Conservation (phyloP, 2,329 filamentous ascomycete species). For the Penicillium corylophilum region DNA sequence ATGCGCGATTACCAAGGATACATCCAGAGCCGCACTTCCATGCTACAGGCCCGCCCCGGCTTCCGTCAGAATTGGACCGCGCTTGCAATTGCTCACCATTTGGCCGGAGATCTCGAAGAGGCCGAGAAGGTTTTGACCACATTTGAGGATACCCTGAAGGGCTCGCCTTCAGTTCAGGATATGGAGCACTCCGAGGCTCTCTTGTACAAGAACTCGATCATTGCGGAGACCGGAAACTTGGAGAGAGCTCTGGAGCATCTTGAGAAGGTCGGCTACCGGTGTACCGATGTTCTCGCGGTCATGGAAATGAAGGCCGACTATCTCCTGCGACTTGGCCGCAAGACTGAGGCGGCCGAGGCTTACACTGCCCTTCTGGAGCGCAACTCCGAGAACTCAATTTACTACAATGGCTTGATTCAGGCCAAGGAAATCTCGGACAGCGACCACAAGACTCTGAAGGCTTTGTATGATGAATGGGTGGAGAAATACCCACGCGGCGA, state of each 20-base stretch:
- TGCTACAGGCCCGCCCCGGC: constrained; percentile 80
- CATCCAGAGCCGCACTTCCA: constrained; percentile 80
- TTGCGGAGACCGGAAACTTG: constrained; percentile 82
- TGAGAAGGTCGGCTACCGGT: constrained; percentile 71
- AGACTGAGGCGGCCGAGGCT: constrained; percentile 75
- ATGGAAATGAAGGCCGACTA: constrained; percentile 86
- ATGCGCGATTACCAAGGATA: constrained; percentile 96
- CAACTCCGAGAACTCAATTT: constrained; percentile 82
- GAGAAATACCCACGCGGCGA: constrained; percentile 80
- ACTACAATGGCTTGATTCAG: constrained; percentile 76
- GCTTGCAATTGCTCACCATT: constrained; percentile 88
- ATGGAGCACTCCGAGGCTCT: constrained; percentile 91
- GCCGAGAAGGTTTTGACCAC: constrained; percentile 89
- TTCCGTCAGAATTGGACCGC: constrained; percentile 95
- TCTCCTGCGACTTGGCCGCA: constrained; percentile 71
- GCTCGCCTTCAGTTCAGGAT: constrained; percentile 71
- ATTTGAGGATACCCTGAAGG: constrained; percentile 91
- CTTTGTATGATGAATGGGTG: constrained; percentile 79
- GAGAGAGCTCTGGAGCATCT: constrained; percentile 84
- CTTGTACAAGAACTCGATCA: constrained; percentile 93
- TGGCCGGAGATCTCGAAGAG: constrained; percentile 78
- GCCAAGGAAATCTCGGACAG: constrained; percentile 63
- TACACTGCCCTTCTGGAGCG: constrained; percentile 80
- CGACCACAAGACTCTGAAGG: constrained; percentile 65
- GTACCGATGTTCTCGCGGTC: constrained; percentile 78